Evolutionary conservation across 208 protist species (phyloP).

Genomic region (Leishmania martiniquensis): DNA sequence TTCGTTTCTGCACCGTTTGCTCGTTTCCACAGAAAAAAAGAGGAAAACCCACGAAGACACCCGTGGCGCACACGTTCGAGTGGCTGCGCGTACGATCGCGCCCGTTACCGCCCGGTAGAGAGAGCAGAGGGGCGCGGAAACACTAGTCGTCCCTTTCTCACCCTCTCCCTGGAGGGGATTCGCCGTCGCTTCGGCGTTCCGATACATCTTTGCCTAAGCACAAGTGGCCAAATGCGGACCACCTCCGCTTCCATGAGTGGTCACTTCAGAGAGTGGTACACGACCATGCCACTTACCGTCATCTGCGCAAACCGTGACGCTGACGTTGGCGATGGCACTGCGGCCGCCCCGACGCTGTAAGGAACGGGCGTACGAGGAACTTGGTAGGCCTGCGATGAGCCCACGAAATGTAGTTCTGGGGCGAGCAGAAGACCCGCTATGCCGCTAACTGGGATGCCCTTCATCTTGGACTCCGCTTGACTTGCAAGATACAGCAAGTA

Average conservation of each 20-base stretch:
- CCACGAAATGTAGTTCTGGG: constrained; percentile 70
- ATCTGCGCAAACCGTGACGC: constrained; percentile 49
- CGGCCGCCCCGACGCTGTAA: constrained; percentile 48
- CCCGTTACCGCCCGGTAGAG: no score
- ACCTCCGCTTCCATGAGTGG: no score
- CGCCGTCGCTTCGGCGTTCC: neutral
- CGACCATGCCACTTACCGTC: constrained; percentile 68
- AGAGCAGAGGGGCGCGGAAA: no score
- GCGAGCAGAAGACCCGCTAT: constrained; percentile 60
- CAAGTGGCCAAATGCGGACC: neutral
- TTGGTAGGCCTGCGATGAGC: constrained; percentile 42
- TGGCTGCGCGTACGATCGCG: no score
- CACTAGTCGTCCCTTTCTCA: no score
- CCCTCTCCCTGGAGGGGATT: neutral
- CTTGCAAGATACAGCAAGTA: constrained; percentile 71
- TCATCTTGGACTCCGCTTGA: constrained; percentile 56
- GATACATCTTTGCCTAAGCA: no score
- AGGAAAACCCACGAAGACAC: no score
- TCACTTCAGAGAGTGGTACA: constrained; percentile 47
- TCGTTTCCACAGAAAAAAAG: neutral
- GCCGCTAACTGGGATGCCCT: constrained; percentile 61
- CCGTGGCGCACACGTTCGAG: no score
- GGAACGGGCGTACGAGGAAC: constrained; percentile 73
- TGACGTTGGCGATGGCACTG: constrained; percentile 12
- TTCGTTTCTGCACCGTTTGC: neutral